Conservation (phyloP, 371 early-diverging fungal species). For the Mortierella sp. region DNA sequence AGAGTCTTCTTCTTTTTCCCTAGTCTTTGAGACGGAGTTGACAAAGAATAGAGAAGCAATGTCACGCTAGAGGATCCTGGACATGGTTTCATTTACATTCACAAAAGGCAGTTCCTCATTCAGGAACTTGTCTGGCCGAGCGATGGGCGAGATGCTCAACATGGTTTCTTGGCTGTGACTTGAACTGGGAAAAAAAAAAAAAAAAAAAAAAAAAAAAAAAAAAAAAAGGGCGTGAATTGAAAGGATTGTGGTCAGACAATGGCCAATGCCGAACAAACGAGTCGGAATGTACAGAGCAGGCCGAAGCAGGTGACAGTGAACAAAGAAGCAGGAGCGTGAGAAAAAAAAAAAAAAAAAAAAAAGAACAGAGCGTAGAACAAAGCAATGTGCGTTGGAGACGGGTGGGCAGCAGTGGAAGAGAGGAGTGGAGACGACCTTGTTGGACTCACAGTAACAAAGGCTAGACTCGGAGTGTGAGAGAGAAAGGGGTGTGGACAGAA, state of each 20-base stretch:
- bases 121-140: constrained; percentile 27
- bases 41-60: not conserved
- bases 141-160: constrained; percentile 26
- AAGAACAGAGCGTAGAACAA: not conserved
- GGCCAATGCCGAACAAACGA: too few species aligned
- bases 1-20: constrained; percentile 3
- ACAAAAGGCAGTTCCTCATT: constrained; percentile 36
- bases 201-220: too few species aligned
- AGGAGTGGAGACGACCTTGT: too few species aligned
- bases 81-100: constrained; percentile 16
- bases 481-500: too few species aligned
- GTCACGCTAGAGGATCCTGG: not conserved
- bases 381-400: not conserved
- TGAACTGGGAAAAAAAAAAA: too few species aligned
- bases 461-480: too few species aligned
- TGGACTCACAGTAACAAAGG: too few species aligned
- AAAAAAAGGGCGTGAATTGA: too few species aligned
- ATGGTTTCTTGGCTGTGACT: constrained; percentile 7
- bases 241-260: too few species aligned
- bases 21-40: not conserved
- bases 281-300: too few species aligned
- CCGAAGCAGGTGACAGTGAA: too few species aligned
- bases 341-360: not conserved
- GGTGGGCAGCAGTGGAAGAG: too few species aligned
- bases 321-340: not conserved